A percentile compares a stretch with the other conserved stretches of the same genome.
Evolutionary conservation across 2,329 filamentous ascomycete species (phyloP).

Genomic region (Beauveria brongniartii): DNA sequence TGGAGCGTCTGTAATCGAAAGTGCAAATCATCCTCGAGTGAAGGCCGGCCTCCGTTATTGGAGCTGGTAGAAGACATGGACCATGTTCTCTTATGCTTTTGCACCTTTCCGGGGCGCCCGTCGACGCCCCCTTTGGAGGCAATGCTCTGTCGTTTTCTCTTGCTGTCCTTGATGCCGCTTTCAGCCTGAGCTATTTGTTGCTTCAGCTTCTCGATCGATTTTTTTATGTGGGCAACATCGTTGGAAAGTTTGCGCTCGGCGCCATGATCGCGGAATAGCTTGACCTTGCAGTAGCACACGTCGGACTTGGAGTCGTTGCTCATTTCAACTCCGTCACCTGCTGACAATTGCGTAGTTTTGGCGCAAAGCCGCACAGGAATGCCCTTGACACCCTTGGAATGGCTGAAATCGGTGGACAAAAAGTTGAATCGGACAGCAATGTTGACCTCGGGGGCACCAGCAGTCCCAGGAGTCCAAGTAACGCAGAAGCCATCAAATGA

Average conservation of each 20-base stretch:
- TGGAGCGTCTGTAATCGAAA: slow-evolving; percentile 70
- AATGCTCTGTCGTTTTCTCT: slow-evolving; percentile 50
- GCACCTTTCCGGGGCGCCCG: slow-evolving; percentile 68
- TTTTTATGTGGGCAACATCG: slow-evolving; percentile 89
- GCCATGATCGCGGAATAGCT: slow-evolving; percentile 92
- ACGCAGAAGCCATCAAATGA: slow-evolving; percentile 95
- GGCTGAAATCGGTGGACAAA: slow-evolving; percentile 94
- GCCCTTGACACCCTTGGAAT: slow-evolving; percentile 96
- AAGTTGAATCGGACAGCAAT: slow-evolving; percentile 97
- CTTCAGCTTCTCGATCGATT: slow-evolving; percentile 91
- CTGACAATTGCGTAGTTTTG: slow-evolving; percentile 66
- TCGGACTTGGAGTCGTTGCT: slow-evolving; percentile 47
- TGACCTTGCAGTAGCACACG: slow-evolving; percentile 92
- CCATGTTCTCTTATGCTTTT: slow-evolving; percentile 91
- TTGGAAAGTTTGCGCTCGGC: slow-evolving; percentile 93
- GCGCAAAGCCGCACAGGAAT: slow-evolving; percentile 89
- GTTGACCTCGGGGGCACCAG: slow-evolving; percentile 65
- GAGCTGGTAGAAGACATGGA: slow-evolving; percentile 79
- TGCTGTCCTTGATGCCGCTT: slow-evolving; percentile 58
- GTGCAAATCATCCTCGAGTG: slow-evolving; percentile 67
- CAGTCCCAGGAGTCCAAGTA: slow-evolving; percentile 69
- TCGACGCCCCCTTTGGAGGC: slow-evolving; percentile 38
- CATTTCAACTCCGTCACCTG: slow-evolving; percentile 35
- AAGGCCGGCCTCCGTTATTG: slow-evolving; percentile 39
- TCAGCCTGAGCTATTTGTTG: slow-evolving; percentile 81